These are phyloP conservation scores for Cyberlindnera misumaiensis DNA, from an alignment of 805 yeast species.

Conservation along the genomic window DNA sequence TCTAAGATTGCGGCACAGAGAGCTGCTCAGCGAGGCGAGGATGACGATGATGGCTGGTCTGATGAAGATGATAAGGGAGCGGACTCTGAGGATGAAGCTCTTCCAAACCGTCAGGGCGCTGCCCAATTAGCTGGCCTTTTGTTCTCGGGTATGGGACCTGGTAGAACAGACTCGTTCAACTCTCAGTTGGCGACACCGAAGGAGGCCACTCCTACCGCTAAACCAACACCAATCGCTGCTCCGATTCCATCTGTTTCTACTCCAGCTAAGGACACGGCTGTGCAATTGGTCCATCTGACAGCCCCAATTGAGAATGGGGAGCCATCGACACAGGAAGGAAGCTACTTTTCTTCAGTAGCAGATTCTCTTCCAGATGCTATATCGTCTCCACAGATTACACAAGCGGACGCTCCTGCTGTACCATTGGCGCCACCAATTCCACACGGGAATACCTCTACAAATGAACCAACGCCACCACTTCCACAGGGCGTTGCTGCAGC, in stretches of 20 bases:
- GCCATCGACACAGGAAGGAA: no score
- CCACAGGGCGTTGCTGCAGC: conserved; percentile 6
- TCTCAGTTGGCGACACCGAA: conserved; percentile 16
- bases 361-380: no score
- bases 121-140: conserved; percentile 24
- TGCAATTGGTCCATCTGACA: conserved; percentile 1
- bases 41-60: conserved; percentile 27
- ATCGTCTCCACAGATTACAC: no score
- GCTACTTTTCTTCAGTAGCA: no score
- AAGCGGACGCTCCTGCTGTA: no score
- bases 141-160: conserved; percentile 23
- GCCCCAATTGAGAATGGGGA: no score
- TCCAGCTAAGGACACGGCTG: conserved; percentile 4
- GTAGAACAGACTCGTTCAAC: conserved; percentile 12
- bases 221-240: conserved; percentile 25
- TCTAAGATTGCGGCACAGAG: conserved; percentile 64
- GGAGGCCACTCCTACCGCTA: conserved; percentile 18
- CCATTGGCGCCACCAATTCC: no score
- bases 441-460: no score
- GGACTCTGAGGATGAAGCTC: conserved; percentile 26
- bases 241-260: conserved; percentile 22
- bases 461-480: background rate
- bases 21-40: conserved; percentile 54
- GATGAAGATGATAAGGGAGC: conserved; percentile 28
- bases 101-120: conserved; percentile 25